Evolutionary conservation across 148 eudicot genomes (phyloP).

Genomic region (Fagopyrum homotropicum): DNA sequence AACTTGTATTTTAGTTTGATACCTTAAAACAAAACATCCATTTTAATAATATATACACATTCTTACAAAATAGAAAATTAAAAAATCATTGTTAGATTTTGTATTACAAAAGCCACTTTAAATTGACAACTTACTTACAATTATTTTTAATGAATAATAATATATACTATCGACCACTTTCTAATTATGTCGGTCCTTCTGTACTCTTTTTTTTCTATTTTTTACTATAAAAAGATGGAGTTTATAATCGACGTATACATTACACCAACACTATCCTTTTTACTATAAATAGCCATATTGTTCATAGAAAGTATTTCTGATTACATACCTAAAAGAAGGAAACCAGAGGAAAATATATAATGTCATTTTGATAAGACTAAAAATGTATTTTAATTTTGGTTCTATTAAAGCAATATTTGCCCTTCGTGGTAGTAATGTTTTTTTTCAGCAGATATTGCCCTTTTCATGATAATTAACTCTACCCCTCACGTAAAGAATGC

Average conservation of each 20-base stretch:
- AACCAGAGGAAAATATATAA: not conserved
- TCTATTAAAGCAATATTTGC: not conserved
- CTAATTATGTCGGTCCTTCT: not conserved
- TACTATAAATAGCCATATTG: not conserved
- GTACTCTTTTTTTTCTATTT: not conserved
- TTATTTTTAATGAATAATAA: not conserved
- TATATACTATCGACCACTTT: not conserved
- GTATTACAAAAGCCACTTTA: conserved; percentile 4
- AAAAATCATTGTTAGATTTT: not conserved
- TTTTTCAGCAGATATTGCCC: conserved; percentile 1
- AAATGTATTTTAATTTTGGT: not conserved
- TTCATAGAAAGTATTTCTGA: conserved; percentile 4
- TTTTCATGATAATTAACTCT: conserved; percentile 5
- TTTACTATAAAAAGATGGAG: not conserved
- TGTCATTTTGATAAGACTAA: not conserved
- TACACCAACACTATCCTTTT: not conserved
- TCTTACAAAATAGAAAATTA: not conserved
- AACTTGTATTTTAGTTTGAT: conserved; percentile 6
- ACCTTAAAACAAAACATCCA: conserved; percentile 6
- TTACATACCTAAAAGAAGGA: not conserved
- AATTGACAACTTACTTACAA: not conserved
- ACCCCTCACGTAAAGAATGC: not conserved
- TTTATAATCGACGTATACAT: conserved; percentile 4
- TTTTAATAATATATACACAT: not conserved
- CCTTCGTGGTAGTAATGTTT: not conserved